A percentile compares a stretch with the other conserved stretches of the same genome.
phyloP scores from a whole-genome alignment of 352 stramenopile genomes.

The Phytophthora litchii region DNA sequence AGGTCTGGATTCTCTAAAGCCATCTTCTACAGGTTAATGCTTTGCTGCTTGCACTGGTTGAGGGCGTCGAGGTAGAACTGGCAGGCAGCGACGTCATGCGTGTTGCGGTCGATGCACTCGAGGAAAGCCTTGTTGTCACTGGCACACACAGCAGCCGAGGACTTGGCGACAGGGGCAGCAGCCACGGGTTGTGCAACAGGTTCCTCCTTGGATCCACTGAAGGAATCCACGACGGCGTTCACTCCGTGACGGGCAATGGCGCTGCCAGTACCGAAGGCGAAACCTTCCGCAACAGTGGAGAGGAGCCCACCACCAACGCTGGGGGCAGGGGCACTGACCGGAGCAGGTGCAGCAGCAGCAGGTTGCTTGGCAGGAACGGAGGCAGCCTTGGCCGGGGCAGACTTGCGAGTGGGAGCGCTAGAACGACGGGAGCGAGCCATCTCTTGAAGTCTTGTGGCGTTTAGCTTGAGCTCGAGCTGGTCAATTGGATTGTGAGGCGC shows the following conservation, averaged over 20 bases:
- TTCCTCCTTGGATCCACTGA: conserved; percentile 61
- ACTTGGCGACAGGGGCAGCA: conserved; percentile 14
- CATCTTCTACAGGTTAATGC: conserved; percentile 52
- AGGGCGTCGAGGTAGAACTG: conserved; percentile 87
- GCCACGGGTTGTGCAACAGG: conserved; percentile 25
- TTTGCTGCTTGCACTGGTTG: conserved; percentile 86
- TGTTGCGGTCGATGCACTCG: conserved; percentile 77
- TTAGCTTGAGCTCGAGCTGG: conserved; percentile 19
- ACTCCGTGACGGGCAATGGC: conserved; percentile 93
- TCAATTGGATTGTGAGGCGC: conserved; percentile 32
- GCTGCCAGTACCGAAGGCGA: conserved; percentile 96
- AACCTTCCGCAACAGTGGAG: conserved; percentile 95
- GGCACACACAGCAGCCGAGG: conserved; percentile 44
- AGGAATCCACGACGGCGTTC: conserved; percentile 66
- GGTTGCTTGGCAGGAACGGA: conserved; percentile 40
- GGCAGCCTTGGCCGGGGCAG: conserved; percentile 39
- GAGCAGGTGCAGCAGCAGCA: conserved; percentile 35
- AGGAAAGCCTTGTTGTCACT: conserved; percentile 81
- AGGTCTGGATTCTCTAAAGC: background rate
- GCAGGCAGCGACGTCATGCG: conserved; percentile 80
- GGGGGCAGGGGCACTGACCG: conserved; percentile 35
- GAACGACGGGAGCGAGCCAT: conserved; percentile 80
- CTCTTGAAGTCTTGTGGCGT: background rate
- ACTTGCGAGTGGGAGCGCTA: conserved; percentile 51
- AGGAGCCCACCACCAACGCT: conserved; percentile 93